Percentiles rank a stretch among this genome's conserved stretches.
Evolutionary conservation across 495 filamentous ascomycete genomes (phyloP).

Genomic region (Aeminium ludgeri): DNA sequence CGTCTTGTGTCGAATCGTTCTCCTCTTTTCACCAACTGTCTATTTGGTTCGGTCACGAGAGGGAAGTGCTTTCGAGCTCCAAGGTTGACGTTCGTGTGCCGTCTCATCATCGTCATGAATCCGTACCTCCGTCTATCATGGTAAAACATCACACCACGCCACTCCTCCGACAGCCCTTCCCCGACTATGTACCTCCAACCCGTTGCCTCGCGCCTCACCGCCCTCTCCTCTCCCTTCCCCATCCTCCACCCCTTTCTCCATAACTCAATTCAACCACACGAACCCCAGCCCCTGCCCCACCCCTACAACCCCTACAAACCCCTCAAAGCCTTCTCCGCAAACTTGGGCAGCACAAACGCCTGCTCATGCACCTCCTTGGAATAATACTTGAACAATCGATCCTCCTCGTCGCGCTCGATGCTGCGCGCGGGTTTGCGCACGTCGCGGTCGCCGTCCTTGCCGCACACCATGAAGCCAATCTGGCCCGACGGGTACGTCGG

Average conservation of each 20-base stretch:
- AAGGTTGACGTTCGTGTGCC: too few relatives aligned
- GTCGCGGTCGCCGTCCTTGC: conserved; percentile 74
- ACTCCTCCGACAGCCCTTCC: too few relatives aligned
- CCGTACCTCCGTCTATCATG: too few relatives aligned
- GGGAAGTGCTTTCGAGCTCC: too few relatives aligned
- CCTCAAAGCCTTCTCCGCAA: conserved; percentile 61
- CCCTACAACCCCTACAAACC: background rate
- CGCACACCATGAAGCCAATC: conserved; percentile 99
- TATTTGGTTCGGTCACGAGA: too few relatives aligned
- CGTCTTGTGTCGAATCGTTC: too few relatives aligned
- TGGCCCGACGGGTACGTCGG: conserved; percentile 98
- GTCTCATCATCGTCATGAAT: too few relatives aligned
- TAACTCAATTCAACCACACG: background rate
- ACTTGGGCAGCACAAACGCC: conserved; percentile 80
- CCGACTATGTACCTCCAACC: too few relatives aligned
- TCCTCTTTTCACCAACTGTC: too few relatives aligned
- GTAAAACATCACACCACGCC: too few relatives aligned
- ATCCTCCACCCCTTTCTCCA: background rate
- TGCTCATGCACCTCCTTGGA: conserved; percentile 89
- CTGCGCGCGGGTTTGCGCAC: conserved; percentile 64
- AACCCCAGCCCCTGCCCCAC: background rate
- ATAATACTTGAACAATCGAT: conserved; percentile 84
- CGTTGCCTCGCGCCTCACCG: too few relatives aligned
- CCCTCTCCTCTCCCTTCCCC: too few relatives aligned
- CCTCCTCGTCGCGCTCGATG: conserved; percentile 76